Base-by-base conservation (phyloP, 371 early-diverging fungal species). In the Gilbertella persicaria region DNA sequence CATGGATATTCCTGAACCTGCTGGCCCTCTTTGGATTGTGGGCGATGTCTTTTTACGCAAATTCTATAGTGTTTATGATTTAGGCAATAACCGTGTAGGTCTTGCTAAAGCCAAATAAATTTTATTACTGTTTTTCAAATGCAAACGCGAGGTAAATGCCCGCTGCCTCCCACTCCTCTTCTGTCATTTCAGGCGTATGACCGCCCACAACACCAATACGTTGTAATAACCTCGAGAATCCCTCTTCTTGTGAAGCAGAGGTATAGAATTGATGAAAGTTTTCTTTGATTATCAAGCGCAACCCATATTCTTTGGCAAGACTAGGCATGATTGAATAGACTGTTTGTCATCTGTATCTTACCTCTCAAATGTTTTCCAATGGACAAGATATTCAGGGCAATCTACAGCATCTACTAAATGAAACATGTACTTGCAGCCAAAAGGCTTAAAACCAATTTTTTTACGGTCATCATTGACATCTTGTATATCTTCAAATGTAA, bases 341-440 rank as follows among this genome's bases (percentile, higher is more conserved):
- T 6, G 4, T 4, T 9, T 16, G 1, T 6, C 20, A 30, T 21
- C 12, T 8, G 5, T 13, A 33, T 60, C 73, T 57, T 79, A 92
- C 94, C 56, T 73, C 62, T 78, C 76, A 55, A 95, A 82, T 0
- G 86, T 89, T 1, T 82, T 85, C 67, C 93, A 91, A 49, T 94
- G 90, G 0, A 97, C 90, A 23, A 99, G 73, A 70, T 95, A 99
- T 73, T 99, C 99, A 1, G 97, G 94, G 66, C 99, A 98, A 63
- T 96, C 93, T 3, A 99, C 92, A 0, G 99, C 99, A 69, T 99
- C 99, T 39, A 85, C 88, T 17, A 99, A 79, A 56, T 90, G 85
- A 75, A 99, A 99, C 77, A 83, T 82, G 69, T 99, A 99, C 42
- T 87, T 84, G 60, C 87, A 83, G 2, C 98, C 98, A 72, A 86